Conservation (phyloP, 345 rosid species). For the Aquilaria yunnanensis region DNA sequence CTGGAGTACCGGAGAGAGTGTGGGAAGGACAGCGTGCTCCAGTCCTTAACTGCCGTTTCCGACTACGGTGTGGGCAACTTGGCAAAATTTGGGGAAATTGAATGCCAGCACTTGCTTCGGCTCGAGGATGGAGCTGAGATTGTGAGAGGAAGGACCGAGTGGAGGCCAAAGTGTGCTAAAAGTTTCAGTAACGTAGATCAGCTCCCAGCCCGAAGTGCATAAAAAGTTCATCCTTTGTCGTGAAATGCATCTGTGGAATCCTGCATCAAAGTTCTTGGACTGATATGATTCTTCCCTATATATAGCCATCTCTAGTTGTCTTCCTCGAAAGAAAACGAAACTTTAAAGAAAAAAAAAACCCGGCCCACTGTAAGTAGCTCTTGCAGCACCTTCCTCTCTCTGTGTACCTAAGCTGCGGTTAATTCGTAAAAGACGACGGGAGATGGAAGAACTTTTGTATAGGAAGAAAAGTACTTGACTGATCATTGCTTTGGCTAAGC, state of each 20-base stretch:
- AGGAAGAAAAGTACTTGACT: background rate
- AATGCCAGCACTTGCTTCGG: conserved; percentile 91
- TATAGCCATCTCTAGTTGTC: conserved; percentile 18
- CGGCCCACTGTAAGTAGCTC: conserved; percentile 36
- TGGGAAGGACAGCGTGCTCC: conserved; percentile 83
- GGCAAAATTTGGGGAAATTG: conserved; percentile 39
- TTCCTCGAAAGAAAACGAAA: conserved; percentile 9
- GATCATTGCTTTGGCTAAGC: too few species aligned
- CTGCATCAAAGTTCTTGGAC: conserved; percentile 17
- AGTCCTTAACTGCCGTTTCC: conserved; percentile 75
- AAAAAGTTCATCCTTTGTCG: conserved; percentile 5
- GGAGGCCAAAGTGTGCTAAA: conserved; percentile 66
- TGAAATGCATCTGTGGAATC: conserved; percentile 27
- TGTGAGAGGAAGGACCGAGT: conserved; percentile 79
- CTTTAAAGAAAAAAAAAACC: background rate
- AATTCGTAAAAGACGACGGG: conserved; percentile 4
- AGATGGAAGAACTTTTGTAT: background rate
- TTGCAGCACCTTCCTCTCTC: background rate
- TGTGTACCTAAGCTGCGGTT: background rate
- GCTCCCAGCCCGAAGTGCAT: conserved; percentile 33
- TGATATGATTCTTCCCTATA: conserved; percentile 18
- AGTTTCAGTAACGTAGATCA: conserved; percentile 30
- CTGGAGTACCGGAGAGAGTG: conserved; percentile 97
- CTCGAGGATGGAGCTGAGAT: conserved; percentile 86
- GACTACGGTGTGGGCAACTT: conserved; percentile 32